These are phyloP conservation scores for Aspergillus diversus DNA, from an alignment of 495 filamentous ascomycete species.

Conservation along the genomic window DNA sequence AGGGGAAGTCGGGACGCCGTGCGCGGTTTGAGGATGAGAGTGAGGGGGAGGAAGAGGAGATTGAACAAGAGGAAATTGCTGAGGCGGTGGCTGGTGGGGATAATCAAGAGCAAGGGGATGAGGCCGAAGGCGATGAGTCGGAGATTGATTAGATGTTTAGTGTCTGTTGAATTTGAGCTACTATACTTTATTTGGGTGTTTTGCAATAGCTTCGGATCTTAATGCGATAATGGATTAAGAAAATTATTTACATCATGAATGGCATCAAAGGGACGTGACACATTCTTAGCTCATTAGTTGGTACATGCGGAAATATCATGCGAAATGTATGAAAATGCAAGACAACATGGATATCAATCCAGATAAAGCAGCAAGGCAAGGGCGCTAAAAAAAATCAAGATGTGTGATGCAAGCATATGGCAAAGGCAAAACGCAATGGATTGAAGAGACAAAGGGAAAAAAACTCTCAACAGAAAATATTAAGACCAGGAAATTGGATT, in stretches of 20 bases:
- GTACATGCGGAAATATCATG: constrained; percentile 16
- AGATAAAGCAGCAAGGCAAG: not conserved
- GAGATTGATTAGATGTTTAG: constrained; percentile 21
- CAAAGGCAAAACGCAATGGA: not conserved
- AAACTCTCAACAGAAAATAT: not conserved
- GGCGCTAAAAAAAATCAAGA: not conserved
- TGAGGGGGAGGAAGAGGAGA: constrained; percentile 37
- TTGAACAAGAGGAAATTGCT: constrained; percentile 20
- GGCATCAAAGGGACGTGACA: constrained; percentile 27
- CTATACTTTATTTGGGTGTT: not conserved
- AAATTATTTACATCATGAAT: constrained; percentile 27
- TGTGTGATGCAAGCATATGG: constrained; percentile 19
- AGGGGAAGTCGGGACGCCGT: constrained; percentile 21
- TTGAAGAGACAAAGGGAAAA: not conserved
- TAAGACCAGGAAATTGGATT: constrained; percentile 1
- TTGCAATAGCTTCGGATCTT: not conserved
- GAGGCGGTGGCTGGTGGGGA: constrained; percentile 26
- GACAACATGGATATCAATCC: not conserved
- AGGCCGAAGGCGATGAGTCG: constrained; percentile 24
- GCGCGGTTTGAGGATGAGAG: constrained; percentile 28
- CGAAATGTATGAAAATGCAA: constrained; percentile 13
- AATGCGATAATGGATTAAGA: constrained; percentile 9
- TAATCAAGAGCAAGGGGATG: constrained; percentile 20
- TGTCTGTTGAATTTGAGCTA: not conserved
- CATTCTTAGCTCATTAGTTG: constrained; percentile 26